Evolutionary conservation across 225 moss, liverwort and hornwort genomes (phyloP), one percentile per base, ranked within the genome.

Genomic region (Lunularia cruciata): DNA sequence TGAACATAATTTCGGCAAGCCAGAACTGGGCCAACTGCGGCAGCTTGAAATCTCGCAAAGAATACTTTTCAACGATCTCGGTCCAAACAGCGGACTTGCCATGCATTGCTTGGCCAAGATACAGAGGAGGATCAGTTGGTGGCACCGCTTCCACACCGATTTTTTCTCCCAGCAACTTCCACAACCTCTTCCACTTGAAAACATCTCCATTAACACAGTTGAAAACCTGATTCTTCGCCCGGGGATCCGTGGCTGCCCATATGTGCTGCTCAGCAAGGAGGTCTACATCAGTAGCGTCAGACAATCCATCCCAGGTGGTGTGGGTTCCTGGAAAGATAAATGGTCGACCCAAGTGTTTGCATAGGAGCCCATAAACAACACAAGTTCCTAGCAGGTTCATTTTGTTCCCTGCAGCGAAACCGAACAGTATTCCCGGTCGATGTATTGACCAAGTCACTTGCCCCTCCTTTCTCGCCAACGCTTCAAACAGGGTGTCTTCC

Each of bases 261-360:
- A 87, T 70, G 56, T 81, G 68, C 56, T 83, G 83, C 85, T 81
- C 81, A 3, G 83, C 81, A 25, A 78, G 48, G n/a, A 83, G 57
- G 30, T 76, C 81, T 9, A 67, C 81, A 54, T 81, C 78, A 2
- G 85, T 78, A 0, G 72, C 78, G n/a, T 86, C 73, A 3, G 58
- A 75, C 61, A 78, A 53, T 8, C 22, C 53, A 1, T 83, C 70
- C 47, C 77, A 79, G 34, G 16, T 23, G n/a, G 68, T 57, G 18
- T 68, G 36, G 26, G 59, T 47, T 20, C 87, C 83, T 1, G 81
- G 81, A 36, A 75, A 83, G 6, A 20, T 32, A 1, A 81, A 72
- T 0, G 76, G 67, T 69, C 77, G 39, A 7, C 71, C 73, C 49
- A 81, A 77, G 34, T 75, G 64, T 27, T 57, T 63, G 57, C 87